phyloP scores from a whole-genome alignment of 2,329 filamentous ascomycete genomes.

The Cordyceps farinosa region DNA sequence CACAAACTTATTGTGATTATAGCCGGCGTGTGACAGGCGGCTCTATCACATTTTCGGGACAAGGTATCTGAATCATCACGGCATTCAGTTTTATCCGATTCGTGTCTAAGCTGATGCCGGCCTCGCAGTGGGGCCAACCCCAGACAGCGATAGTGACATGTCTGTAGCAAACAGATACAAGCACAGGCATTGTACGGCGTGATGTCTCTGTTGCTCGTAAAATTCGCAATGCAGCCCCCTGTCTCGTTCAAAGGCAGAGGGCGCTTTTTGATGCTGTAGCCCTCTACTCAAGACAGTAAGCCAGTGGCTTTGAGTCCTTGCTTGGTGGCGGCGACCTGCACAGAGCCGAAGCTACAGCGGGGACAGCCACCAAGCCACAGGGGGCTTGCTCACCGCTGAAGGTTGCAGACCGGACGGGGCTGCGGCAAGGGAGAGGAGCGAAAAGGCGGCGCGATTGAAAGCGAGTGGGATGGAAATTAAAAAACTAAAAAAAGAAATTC shows the following conservation, averaged over 20 bases:
- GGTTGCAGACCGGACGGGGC: not conserved
- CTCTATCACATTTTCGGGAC: not conserved
- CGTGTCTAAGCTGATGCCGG: not conserved
- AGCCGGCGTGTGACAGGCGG: not conserved
- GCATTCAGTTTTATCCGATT: not conserved
- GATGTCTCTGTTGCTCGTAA: not conserved
- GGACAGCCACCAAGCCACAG: constrained; percentile 1
- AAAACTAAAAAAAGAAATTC: not conserved
- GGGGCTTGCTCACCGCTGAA: constrained; percentile 14
- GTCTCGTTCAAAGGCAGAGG: not conserved
- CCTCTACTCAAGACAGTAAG: too few species aligned
- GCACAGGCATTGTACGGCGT: too few species aligned
- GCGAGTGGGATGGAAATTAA: not conserved
- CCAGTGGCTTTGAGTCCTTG: not conserved
- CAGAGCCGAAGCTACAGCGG: not conserved
- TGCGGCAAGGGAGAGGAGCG: not conserved
- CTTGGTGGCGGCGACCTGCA: not conserved
- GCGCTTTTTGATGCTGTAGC: too few species aligned
- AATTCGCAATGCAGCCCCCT: not conserved
- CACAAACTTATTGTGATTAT: not conserved
- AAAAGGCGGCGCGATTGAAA: too few species aligned
- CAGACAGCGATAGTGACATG: not conserved
- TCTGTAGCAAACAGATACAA: not conserved
- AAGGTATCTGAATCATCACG: not conserved
- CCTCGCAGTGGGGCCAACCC: not conserved